Percentiles rank a stretch among this genome's conserved stretches.
These are phyloP conservation scores for Postia placenta DNA, from an alignment of 768 basidiomycete genomes.

Conservation along the genomic window DNA sequence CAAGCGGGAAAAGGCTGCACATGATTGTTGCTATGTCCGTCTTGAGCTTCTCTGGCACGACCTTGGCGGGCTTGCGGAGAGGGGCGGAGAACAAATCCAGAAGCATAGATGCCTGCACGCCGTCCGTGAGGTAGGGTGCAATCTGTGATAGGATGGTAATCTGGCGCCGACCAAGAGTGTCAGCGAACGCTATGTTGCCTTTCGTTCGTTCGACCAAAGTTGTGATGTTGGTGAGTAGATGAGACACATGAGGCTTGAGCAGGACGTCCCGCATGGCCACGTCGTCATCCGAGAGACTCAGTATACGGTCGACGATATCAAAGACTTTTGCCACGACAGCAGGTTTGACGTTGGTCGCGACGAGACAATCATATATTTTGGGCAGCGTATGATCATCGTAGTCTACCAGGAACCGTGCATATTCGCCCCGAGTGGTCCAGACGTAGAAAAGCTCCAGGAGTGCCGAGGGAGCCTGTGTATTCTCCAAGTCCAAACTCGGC, in stretches of 20 bases:
- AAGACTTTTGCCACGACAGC: slow-evolving; percentile 74
- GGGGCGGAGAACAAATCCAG: slow-evolving; percentile 72
- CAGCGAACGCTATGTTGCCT: slow-evolving; percentile 38
- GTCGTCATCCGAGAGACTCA: slow-evolving; percentile 49
- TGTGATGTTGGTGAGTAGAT: slow-evolving; percentile 68
- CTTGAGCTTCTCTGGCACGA: slow-evolving; percentile 84
- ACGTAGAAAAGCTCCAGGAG: slow-evolving; percentile 78
- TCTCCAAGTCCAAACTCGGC: slow-evolving; percentile 68
- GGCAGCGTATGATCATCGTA: slow-evolving; percentile 66
- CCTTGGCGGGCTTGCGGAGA: slow-evolving; percentile 66
- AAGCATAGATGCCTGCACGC: slow-evolving; percentile 66
- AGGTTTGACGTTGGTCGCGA: slow-evolving; percentile 82
- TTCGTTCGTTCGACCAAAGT: slow-evolving; percentile 60
- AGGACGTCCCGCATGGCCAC: slow-evolving; percentile 42
- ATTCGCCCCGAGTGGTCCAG: slow-evolving; percentile 60
- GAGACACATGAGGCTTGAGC: slow-evolving; percentile 64
- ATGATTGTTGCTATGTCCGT: slow-evolving; percentile 71
- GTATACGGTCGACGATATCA: slow-evolving; percentile 75
- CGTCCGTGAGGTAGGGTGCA: slow-evolving; percentile 65
- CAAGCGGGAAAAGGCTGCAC: slow-evolving; percentile 55
- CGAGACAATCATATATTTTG: slow-evolving; percentile 76
- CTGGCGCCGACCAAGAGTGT: slow-evolving; percentile 73
- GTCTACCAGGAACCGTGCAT: slow-evolving; percentile 58
- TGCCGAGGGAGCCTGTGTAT: slow-evolving; percentile 86
- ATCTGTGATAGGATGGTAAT: slow-evolving; percentile 76